Evolutionary conservation across 495 filamentous ascomycete species (phyloP).

Genomic region (Aspergillus asperescens): DNA sequence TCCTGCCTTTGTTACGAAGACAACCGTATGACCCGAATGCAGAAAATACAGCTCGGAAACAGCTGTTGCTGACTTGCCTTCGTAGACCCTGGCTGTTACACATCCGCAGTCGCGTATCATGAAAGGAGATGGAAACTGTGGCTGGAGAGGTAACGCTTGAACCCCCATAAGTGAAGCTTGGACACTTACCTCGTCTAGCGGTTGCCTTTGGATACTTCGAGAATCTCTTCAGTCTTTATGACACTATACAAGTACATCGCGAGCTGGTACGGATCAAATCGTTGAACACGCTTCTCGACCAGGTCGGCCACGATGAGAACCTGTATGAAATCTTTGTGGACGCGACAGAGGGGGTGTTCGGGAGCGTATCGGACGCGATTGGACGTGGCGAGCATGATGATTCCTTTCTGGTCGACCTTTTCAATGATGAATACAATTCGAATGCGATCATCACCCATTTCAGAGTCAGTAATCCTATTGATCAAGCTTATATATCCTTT

Average conservation of each 20-base stretch:
- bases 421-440: conserved; percentile 65
- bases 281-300: conserved; percentile 63
- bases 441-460: conserved; percentile 71
- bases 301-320: conserved; percentile 59
- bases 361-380: conserved; percentile 47
- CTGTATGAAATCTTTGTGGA: conserved; percentile 82
- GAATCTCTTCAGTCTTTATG: conserved; percentile 61
- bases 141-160: conserved; percentile 78
- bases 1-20: conserved; percentile 77
- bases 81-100: conserved; percentile 70
- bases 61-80: conserved; percentile 19
- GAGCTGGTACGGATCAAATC: conserved; percentile 68
- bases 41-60: background rate
- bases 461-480: conserved; percentile 41
- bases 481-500: background rate
- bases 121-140: conserved; percentile 92
- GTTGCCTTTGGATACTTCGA: conserved; percentile 93
- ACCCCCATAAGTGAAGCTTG: background rate
- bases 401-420: conserved; percentile 58
- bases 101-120: conserved; percentile 85
- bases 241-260: conserved; percentile 56
- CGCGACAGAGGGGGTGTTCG: conserved; percentile 62
- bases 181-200: conserved; percentile 48
- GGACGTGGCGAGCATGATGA: conserved; percentile 54
- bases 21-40: conserved; percentile 56